Evolutionary conservation across 2,329 filamentous ascomycete genomes (phyloP).

Genomic region (Xylaria sp.): DNA sequence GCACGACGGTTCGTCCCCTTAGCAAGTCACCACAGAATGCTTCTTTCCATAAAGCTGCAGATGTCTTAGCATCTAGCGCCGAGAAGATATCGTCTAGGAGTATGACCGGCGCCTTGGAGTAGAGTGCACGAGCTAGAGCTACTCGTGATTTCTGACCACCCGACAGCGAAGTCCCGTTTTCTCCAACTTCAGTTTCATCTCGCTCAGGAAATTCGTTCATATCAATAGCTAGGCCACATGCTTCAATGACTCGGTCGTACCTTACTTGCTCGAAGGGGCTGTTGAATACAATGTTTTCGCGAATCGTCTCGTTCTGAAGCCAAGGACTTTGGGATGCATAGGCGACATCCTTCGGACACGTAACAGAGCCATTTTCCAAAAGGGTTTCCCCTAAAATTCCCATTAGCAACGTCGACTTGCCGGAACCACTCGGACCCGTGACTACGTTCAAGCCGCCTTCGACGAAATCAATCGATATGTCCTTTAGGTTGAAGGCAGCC

Average conservation of each 20-base stretch:
- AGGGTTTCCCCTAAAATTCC: constrained; percentile 66
- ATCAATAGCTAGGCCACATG: constrained; percentile 63
- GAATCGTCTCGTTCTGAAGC: constrained; percentile 66
- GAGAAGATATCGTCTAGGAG: constrained; percentile 70
- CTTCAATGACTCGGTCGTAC: constrained; percentile 65
- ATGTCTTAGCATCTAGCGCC: constrained; percentile 67
- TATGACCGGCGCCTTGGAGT: constrained; percentile 64
- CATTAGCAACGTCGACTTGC: constrained; percentile 66
- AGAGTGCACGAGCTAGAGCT: constrained; percentile 65
- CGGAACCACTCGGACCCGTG: constrained; percentile 64
- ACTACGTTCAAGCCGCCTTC: constrained; percentile 65
- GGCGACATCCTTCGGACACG: constrained; percentile 62
- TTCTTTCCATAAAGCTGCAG: constrained; percentile 64
- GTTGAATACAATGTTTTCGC: constrained; percentile 65
- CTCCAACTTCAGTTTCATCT: constrained; percentile 63
- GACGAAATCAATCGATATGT: constrained; percentile 62
- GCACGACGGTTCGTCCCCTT: constrained; percentile 62
- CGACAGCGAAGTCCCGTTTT: constrained; percentile 65
- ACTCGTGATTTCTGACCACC: constrained; percentile 67
- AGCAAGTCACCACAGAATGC: constrained; percentile 68
- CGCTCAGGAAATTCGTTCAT: constrained; percentile 60
- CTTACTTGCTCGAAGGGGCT: constrained; percentile 60
- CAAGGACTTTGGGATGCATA: constrained; percentile 68
- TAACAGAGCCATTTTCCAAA: constrained; percentile 58
- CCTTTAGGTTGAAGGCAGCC: constrained; percentile 59